Conservation (phyloP, 2,329 filamentous ascomycete species). For the Neofusicoccum umdonicola region DNA sequence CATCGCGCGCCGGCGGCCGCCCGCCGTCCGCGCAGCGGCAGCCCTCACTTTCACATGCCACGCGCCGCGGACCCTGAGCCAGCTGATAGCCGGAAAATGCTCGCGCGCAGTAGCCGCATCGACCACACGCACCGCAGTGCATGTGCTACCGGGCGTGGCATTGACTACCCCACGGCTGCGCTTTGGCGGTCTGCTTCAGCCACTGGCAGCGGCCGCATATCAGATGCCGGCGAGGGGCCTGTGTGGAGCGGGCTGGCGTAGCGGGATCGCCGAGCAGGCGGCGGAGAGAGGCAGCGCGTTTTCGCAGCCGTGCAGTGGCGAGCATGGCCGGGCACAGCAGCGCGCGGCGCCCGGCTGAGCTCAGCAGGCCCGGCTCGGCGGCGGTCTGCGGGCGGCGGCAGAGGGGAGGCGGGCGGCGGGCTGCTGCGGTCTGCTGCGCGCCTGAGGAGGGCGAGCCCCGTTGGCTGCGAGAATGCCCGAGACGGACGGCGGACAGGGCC, state of each 20-base stretch:
- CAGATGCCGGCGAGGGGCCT: neutral
- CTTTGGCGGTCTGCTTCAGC: constrained; percentile 17
- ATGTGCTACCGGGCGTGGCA: neutral
- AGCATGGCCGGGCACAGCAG: neutral
- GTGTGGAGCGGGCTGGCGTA: constrained; percentile 10
- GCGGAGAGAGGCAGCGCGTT: neutral
- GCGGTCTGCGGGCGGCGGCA: neutral
- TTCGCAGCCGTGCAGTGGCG: neutral
- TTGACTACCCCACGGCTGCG: constrained; percentile 13
- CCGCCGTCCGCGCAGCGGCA: neutral
- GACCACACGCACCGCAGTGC: neutral
- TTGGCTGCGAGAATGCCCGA: constrained; percentile 2
- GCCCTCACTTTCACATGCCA: neutral
- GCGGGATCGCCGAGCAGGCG: constrained; percentile 10
- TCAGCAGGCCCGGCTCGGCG: constrained; percentile 4
- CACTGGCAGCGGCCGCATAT: constrained; percentile 10
- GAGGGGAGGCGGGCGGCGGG: no score
- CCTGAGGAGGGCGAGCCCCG: neutral
- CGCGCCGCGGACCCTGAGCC: neutral
- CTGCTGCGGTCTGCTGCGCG: neutral
- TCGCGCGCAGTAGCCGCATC: neutral
- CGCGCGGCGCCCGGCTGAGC: neutral
- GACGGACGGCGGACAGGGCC: no score
- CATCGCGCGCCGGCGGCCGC: neutral
- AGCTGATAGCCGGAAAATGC: neutral